Base-by-base conservation (phyloP, 202 grass and related monocot genomes). In the Elaeis oleifera region DNA sequence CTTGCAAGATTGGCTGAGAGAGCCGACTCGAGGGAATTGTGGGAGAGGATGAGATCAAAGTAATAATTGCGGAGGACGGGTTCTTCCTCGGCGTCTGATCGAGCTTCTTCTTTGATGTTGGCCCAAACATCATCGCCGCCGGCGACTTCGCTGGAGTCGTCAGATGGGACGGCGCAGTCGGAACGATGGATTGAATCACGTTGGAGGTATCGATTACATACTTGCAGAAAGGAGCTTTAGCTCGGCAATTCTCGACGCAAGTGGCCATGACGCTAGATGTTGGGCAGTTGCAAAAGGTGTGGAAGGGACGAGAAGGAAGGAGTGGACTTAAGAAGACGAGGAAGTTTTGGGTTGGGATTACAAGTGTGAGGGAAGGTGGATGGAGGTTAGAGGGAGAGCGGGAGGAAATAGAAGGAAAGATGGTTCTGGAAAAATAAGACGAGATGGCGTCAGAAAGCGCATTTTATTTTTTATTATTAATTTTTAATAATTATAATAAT, bases 21-120 rank as follows among this genome's bases (percentile, higher is more conserved):
- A 14, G 94, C 87, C 28, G 74, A 9, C 68, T 97, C 94, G 27
- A 97, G 80, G 21, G 81, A 80, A 4, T 62, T 50, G 1, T 68
- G 82, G 23, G 64, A 79, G 7, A 97, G 79, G 44, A 97, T 79
- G 17, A 89, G 76, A 20, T 89, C 71, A 25, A 1, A 53, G 74
- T 97, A 97, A 75, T 78, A 83, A 50, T 74, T 77, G 16, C 23
- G 61, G 39, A 97, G 82, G 14, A 89, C 16, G 3, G 92, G 92
- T 78, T 97, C 92, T 0, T 75, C 27, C 5, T 69, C 65, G 9
- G 74, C 74, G 61, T 91, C 92, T 18, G 54, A 80, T 22, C 62
- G 71, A 14, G 92, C 92, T 70, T 92, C 92, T 4, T 63, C 79
- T 71, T 62, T 50, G 18, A 97, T 63, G 74, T 61, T 65, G 4